Base-by-base conservation (phyloP, 495 filamentous ascomycete species). In the Lophium mytilinum region DNA sequence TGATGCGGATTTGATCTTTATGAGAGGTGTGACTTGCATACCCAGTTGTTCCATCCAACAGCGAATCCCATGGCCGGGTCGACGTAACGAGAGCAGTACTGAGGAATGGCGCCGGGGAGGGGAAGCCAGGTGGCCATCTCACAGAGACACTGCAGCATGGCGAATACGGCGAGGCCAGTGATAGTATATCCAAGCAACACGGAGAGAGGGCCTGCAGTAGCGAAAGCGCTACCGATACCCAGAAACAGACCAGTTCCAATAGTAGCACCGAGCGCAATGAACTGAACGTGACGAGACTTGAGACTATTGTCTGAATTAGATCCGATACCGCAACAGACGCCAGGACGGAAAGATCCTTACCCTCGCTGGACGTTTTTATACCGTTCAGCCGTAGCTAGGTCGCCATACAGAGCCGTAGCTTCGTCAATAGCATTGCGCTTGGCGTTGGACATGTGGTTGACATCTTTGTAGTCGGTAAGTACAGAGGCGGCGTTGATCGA, bases 111-210 rank as follows among this genome's bases (percentile, higher is more conserved):
- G 53, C 88, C 88, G 12, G 86, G 80, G 30, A 90, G 78, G 7
- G 88, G 88, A 15, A 89, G 76, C 58, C 80, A 88, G 35, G 86
- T 83, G 7, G 84, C 80, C 83, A 90, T 86, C 71, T 90, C 86
- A 30, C 84, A 84, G 12, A 69, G 58, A 53, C 51, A 58, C 50
- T 75, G 74, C 73, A 81, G 78, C 70, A 85, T 77, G 24, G 74
- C 79, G 63, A 80, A 86, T 56, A 88, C 72, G 30, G 80, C 78
- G 14, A 79, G 72, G 55, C 83, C 82, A 68, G 87, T 81, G 61
- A 89, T 79, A n/a, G 82, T 63, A 62, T 86, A 88, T 17, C 83
- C 82, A 39, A 90, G 73, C 43, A 92, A 73, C 53, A 87, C 75
- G 11, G 80, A 84, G 0, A 83, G 76, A 12, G 86, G 86, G 24